Evolutionary conservation across 2,329 filamentous ascomycete species (phyloP).

Genomic region (Tolypocladium paradoxum): DNA sequence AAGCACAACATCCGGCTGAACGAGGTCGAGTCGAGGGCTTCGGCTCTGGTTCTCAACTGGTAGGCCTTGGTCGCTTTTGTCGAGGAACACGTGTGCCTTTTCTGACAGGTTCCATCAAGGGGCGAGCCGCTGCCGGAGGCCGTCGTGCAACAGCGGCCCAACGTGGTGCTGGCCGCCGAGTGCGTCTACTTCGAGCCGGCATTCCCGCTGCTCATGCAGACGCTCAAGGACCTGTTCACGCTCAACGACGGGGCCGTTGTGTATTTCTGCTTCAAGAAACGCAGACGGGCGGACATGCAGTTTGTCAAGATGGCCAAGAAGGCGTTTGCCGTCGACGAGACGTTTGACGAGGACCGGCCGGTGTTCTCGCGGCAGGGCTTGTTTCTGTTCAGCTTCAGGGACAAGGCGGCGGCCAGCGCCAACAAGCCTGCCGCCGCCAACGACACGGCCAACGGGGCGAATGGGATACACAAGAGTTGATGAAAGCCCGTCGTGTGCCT

Average conservation of each 20-base stretch:
- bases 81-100: not conserved
- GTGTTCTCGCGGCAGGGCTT: conserved; percentile 46
- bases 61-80: conserved; percentile 16
- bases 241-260: conserved; percentile 55
- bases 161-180: conserved; percentile 86
- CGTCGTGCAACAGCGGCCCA: conserved; percentile 49
- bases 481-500: not conserved
- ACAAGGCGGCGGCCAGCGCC: conserved; percentile 4
- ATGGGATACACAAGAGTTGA: not conserved
- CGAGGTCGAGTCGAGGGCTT: conserved; percentile 49
- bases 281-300: conserved; percentile 68
- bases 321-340: conserved; percentile 50
- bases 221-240: conserved; percentile 62
- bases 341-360: conserved; percentile 49
- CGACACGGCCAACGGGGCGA: not conserved
- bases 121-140: conserved; percentile 46
- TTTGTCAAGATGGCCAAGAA: conserved; percentile 64
- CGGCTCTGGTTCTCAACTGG: conserved; percentile 73
- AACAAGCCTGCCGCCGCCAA: not conserved
- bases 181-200: conserved; percentile 97
- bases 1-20: conserved; percentile 80
- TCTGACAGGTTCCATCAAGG: conserved; percentile 27
- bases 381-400: conserved; percentile 49
- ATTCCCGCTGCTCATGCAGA: conserved; percentile 76
- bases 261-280: conserved; percentile 91